These are phyloP conservation scores for Zygosaccharomyces pseudobailii DNA, from an alignment of 1,139 yeast genomes.

Conservation along the genomic window DNA sequence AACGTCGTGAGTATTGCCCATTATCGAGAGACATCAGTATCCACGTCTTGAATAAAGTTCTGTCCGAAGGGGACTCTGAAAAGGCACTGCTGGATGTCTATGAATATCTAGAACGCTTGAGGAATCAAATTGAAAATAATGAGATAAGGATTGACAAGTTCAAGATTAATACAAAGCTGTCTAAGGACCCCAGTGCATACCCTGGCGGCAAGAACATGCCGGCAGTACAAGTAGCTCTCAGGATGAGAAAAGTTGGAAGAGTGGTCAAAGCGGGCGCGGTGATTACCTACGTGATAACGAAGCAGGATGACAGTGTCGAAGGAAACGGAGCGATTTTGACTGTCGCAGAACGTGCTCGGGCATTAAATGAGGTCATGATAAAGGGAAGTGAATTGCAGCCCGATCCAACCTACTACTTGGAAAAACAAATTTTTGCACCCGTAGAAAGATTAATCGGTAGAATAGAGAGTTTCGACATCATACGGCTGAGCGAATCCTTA, in stretches of 20 bases:
- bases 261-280: constrained; percentile 86
- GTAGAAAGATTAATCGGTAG: constrained; percentile 81
- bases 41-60: constrained; percentile 64
- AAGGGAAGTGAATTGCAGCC: constrained; percentile 52
- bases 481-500: constrained; percentile 68
- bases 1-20: constrained; percentile 93
- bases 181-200: constrained; percentile 69
- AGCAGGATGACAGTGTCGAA: constrained; percentile 25
- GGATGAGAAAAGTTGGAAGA: constrained; percentile 75
- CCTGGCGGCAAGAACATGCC: constrained; percentile 85
- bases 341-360: constrained; percentile 70
- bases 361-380: constrained; percentile 64
- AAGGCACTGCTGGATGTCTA: constrained; percentile 69
- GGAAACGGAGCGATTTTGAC: constrained; percentile 10
- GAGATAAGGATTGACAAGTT: constrained; percentile 61
- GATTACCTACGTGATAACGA: constrained; percentile 75
- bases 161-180: constrained; percentile 67
- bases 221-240: constrained; percentile 86
- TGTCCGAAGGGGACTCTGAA: constrained; percentile 75
- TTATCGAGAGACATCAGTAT: constrained; percentile 84
- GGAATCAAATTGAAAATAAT: constrained; percentile 53
- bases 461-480: constrained; percentile 82
- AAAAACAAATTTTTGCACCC: constrained; percentile 87
- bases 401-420: constrained; percentile 76
- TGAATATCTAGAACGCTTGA: constrained; percentile 61